Evolutionary conservation across 345 rosid genomes (phyloP), one percentile per base, ranked within the genome.

Genomic region (Noccaea caerulescens): DNA sequence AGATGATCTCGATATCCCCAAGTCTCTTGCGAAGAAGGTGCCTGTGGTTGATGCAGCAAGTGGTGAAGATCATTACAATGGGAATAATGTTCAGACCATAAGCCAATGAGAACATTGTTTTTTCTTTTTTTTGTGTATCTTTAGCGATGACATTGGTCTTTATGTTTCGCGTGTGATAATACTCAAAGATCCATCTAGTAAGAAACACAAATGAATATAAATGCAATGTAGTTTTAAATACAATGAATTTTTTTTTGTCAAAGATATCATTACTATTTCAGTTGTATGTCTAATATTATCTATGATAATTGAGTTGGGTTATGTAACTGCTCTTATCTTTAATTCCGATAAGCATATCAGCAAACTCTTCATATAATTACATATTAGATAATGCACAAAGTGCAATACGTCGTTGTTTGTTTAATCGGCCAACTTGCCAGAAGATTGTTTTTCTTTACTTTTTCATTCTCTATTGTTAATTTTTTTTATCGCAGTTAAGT

Each of bases 1-100:
- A 73, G 96, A 93, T 3, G 84, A 82, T 70, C 42, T 86, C 7
- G 94, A 89, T 75, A 77, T 86, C 68, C 98, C 98, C 64, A 89
- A 77, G 82, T 80, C 93, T 49, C 88, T 91, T 25, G 45, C 66
- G 27, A 93, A 88, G 86, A 91, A 88, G 64, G 53, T 82, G 5
- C 76, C 80, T 33, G 76, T 76, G 30, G 39, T 77, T 60, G 97
- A 91, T 33, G 58, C 90, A 2, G 46, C 74, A 7, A 84, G 66
- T 53, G 77, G 69, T 37, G 86, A 87, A 46, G 97, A 86, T 53
- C 88, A 80, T 53, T 53, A 25, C 45, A 62, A 16, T 54, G 76
- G 69, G 41, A 62, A 27, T 12, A 64, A 5, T 38, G 76, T 77
- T 53, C 73, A 80, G 25, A 73, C 81, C 34, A 64, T 84, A 63